Base-by-base conservation (phyloP, 2,329 filamentous ascomycete genomes). In the Pseudocercospora crystallina region DNA sequence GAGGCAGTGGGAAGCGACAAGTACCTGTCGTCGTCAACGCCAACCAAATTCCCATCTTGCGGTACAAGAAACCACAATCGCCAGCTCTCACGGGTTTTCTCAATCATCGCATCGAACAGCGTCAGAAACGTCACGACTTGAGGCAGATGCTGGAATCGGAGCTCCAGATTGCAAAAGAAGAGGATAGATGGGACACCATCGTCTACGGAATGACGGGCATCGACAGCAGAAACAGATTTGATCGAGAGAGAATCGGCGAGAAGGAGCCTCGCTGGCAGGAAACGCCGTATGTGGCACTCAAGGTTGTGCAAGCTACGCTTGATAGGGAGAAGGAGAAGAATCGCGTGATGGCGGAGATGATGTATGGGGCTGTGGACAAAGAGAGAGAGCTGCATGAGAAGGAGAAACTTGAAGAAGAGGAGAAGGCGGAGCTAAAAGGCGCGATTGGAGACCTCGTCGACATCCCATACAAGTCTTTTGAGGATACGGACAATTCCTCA, bases 21-120 rank as follows among this genome's bases (percentile, higher is more conserved):
- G 74, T 89, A 2, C 87, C 87, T 1, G 71, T 71, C 1, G 64
- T 89, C 1, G 71, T 79, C 30, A 76, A 79, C 3, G 76, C 83
- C 2, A 73, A 76, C 35, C 76, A 76, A 20, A 69, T 84, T 17
- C 81, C 86, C 0, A 86, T 90, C 61, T 67, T 92, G 26, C 81
- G 87, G 32, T 69, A 85, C 38, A 77, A 73, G 55, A 87, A 86
- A 66, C 83, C 84, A 4, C 85, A 90, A 66, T 79, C 84, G 2
- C 64, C 65, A 0, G 69, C 70, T n/a, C 68, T 91, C 14, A 79
- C 76, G n/a, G 71, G 78, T 8, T 75, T 85, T 12, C 61, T 91
- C 2, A 71, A 75, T 8, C 71, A 80, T 43, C 81, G 80, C 60
- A 66, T 78, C 13, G 53, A 64, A 3, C 65, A 70, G 34, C 76